These are phyloP conservation scores for Diaporthe sp. DNA, from an alignment of 2,329 filamentous ascomycete species.

Conservation along the genomic window DNA sequence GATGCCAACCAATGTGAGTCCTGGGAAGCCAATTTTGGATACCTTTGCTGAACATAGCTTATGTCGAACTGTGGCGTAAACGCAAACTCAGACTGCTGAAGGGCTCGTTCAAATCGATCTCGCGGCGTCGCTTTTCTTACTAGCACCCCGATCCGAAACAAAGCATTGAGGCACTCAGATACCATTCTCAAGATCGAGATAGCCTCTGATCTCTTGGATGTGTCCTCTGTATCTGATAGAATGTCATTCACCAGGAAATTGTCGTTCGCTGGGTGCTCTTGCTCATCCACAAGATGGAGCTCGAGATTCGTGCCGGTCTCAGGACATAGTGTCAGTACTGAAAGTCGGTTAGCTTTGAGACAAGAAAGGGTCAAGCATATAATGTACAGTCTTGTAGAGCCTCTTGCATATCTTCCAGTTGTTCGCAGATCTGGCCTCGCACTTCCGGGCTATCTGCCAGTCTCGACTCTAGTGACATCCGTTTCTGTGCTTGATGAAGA, in stretches of 20 bases:
- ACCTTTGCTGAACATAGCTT: neutral
- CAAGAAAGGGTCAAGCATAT: neutral
- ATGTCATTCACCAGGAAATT: neutral
- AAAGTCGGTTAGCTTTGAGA: neutral
- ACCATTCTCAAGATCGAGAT: neutral
- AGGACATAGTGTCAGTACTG: neutral
- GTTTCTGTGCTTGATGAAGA: neutral
- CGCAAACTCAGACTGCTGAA: neutral
- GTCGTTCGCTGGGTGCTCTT: neutral
- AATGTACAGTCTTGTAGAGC: neutral
- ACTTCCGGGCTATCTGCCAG: neutral
- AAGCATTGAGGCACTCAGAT: neutral
- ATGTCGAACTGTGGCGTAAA: neutral
- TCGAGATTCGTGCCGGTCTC: neutral
- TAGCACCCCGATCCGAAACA: neutral
- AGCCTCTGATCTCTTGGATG: neutral
- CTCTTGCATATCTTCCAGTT: conserved; percentile 2
- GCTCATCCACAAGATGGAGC: neutral
- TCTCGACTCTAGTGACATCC: neutral
- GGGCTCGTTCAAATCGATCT: neutral
- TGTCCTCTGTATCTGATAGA: neutral
- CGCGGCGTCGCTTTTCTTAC: neutral
- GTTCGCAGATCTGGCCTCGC: neutral
- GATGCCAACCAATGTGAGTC: neutral
- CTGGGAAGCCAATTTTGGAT: neutral